These are phyloP conservation scores for Ganoderma leucocontextum DNA, from an alignment of 1,284 basidiomycete genomes.

Conservation along the genomic window DNA sequence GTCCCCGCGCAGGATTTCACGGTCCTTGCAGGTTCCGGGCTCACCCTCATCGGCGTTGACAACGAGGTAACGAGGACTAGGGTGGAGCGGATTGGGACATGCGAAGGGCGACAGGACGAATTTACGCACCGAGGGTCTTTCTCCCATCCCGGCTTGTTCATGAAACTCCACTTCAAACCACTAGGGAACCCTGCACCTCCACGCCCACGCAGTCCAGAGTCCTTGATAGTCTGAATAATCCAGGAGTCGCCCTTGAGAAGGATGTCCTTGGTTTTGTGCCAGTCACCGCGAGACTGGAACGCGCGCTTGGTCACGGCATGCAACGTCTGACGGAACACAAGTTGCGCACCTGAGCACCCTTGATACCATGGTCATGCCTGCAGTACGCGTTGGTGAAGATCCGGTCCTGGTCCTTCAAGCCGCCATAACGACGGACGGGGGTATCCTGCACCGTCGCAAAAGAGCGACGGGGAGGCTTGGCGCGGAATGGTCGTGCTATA, in stretches of 20 bases:
- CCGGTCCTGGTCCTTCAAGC: slow-evolving; percentile 92
- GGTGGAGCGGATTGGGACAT: slow-evolving; percentile 4
- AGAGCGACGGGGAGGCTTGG: slow-evolving; percentile 46
- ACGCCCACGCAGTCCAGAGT: slow-evolving; percentile 94
- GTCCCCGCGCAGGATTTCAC: slow-evolving; percentile 97
- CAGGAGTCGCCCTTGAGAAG: slow-evolving; percentile 95
- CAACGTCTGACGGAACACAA: neutral
- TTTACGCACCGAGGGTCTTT: slow-evolving; percentile 82
- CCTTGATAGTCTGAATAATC: slow-evolving; percentile 97
- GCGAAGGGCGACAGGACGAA: neutral
- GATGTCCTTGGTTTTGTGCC: slow-evolving; percentile 98
- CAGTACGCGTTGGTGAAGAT: slow-evolving; percentile 92
- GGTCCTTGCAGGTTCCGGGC: slow-evolving; percentile 98
- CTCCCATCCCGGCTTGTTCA: slow-evolving; percentile 99
- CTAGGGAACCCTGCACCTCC: slow-evolving; percentile 98
- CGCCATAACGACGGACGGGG: slow-evolving; percentile 88
- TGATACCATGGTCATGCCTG: slow-evolving; percentile 87
- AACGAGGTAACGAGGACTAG: slow-evolving; percentile 92
- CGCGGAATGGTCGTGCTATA: slow-evolving; percentile 51
- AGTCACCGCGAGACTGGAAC: slow-evolving; percentile 89
- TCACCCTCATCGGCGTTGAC: slow-evolving; percentile 99
- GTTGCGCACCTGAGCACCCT: slow-evolving; percentile 80
- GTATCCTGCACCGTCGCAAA: slow-evolving; percentile 86
- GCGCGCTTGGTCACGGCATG: slow-evolving; percentile 24
- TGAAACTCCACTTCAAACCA: slow-evolving; percentile 98